A percentile compares a stretch with the other conserved stretches of the same genome.
Evolutionary conservation across 192 early-diverging fungal species (phyloP).

Genomic region (Coemansia sp.): DNA sequence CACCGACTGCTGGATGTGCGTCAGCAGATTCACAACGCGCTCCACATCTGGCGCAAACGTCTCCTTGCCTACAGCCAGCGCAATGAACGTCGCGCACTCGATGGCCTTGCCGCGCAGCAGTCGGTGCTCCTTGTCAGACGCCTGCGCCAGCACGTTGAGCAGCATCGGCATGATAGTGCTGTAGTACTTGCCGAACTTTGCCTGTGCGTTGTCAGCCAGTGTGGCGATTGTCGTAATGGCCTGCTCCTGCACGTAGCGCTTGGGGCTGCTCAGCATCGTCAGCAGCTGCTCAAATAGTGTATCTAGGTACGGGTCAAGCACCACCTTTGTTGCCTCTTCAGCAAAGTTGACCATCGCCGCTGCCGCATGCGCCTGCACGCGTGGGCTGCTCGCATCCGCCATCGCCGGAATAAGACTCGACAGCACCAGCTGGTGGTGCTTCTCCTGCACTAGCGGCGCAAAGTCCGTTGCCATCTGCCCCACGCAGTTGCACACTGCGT

Average conservation of each 20-base stretch:
- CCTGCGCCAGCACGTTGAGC: slow-evolving; percentile 81
- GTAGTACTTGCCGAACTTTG: slow-evolving; percentile 90
- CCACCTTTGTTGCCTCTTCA: slow-evolving; percentile 81
- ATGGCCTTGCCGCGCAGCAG: slow-evolving; percentile 94
- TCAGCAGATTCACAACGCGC: slow-evolving; percentile 79
- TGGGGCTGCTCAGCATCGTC: slow-evolving; percentile 76
- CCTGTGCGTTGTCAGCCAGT: slow-evolving; percentile 93
- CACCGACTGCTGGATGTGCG: slow-evolving; percentile 72
- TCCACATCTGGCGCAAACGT: slow-evolving; percentile 76
- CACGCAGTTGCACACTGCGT: slow-evolving; percentile 93
- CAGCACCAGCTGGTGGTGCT: slow-evolving; percentile 71
- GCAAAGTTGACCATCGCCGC: slow-evolving; percentile 98
- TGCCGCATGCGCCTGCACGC: slow-evolving; percentile 94
- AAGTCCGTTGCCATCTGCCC: slow-evolving; percentile 99
- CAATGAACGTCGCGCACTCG: slow-evolving; percentile 96
- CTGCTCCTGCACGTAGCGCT: slow-evolving; percentile 97
- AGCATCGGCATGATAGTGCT: slow-evolving; percentile 93
- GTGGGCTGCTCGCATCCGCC: slow-evolving; percentile 72
- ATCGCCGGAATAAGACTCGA: slow-evolving; percentile 81
- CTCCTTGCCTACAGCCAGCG: slow-evolving; percentile 90
- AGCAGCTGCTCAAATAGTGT: slow-evolving; percentile 84
- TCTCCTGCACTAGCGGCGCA: slow-evolving; percentile 71
- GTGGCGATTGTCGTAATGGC: slow-evolving; percentile 97
- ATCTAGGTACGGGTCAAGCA: slow-evolving; percentile 86
- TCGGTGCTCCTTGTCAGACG: slow-evolving; percentile 82